These are phyloP conservation scores for Tricholoma matsutake DNA, from an alignment of 768 basidiomycete genomes.

Conservation along the genomic window DNA sequence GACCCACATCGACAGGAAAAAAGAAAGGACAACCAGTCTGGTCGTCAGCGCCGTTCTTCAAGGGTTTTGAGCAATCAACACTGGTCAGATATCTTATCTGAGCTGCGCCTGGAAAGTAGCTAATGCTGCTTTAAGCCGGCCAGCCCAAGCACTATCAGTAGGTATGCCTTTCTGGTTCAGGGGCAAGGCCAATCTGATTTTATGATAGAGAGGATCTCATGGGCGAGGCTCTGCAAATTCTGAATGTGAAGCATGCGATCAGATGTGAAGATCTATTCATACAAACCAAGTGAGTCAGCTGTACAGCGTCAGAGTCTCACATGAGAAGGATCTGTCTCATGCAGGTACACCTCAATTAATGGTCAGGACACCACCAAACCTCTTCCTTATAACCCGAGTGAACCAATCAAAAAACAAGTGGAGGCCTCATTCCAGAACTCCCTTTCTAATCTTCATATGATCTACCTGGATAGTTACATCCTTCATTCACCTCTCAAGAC, in stretches of 20 bases:
- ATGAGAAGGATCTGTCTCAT: background rate
- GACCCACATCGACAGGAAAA: slow-evolving; percentile 58
- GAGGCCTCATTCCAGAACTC: slow-evolving; percentile 59
- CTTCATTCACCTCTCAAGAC: slow-evolving; percentile 73
- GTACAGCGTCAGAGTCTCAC: background rate
- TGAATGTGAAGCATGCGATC: slow-evolving; percentile 55
- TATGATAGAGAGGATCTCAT: slow-evolving; percentile 69
- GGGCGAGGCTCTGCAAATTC: slow-evolving; percentile 61
- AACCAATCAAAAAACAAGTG: slow-evolving; percentile 57
- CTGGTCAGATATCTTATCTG: slow-evolving; percentile 42
- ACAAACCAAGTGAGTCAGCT: slow-evolving; percentile 66
- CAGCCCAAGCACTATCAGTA: slow-evolving; percentile 75
- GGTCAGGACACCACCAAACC: slow-evolving; percentile 73
- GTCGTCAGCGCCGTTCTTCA: slow-evolving; percentile 70
- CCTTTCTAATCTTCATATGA: slow-evolving; percentile 63
- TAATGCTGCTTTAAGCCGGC: slow-evolving; percentile 41
- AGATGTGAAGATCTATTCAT: slow-evolving; percentile 70
- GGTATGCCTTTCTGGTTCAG: slow-evolving; percentile 4
- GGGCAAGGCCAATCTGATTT: background rate
- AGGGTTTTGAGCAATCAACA: slow-evolving; percentile 82
- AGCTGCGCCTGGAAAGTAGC: background rate
- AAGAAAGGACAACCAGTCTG: slow-evolving; percentile 61
- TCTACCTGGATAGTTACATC: slow-evolving; percentile 75
- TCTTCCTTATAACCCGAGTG: slow-evolving; percentile 65
- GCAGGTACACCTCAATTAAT: slow-evolving; percentile 67